Base-by-base conservation (phyloP, 495 filamentous ascomycete species). In the Rusavskia elegans region DNA sequence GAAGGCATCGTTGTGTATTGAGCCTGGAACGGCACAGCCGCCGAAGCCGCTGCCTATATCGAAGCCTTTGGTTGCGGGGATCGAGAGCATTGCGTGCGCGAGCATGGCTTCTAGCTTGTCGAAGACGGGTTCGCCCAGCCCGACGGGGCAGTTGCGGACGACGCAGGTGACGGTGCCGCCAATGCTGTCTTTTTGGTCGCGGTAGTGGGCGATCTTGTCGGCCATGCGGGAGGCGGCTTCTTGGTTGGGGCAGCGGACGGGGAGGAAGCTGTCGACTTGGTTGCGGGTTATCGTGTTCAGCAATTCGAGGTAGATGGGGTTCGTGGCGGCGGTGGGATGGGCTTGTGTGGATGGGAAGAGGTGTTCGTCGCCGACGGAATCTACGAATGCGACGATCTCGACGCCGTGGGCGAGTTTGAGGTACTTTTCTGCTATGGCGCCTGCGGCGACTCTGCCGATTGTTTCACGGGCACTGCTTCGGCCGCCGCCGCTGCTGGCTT, bases 111-210 rank as follows among this genome's bases (percentile, higher is more conserved):
- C 92, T 32, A 98, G 75, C 71, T 97, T 97, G 64, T 95, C 88
- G 68, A 98, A 98, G 66, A 80, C 84, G 7, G 92, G 92, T 73
- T 98, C 92, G 38, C 92, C 92, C 2, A 98, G 76, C 1, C 92
- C 93, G 48, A 76, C 76, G 17, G 92, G 92, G 21, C 42, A 46
- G 29, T 96, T 94, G 60, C 85, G 81, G 64, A 98, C 93, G 13
- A 97, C 89, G 65, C 92, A 98, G 25, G 88, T 95, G 3, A 98
- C 90, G 16, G 87, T 94, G 37, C 92, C 92, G 52, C 92, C 92
- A 57, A 96, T 96, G 69, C 86, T 93, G 72, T 98, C 90, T 52
- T 68, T 56, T 6, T 21, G 49, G 44, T 84, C 63, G 36, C 83
- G 77, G 75, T 81, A 95, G 10, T 80, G 74, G 55, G 83, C 85